These are phyloP conservation scores for Oenanthe javanica DNA, from an alignment of 140 eudicot species.

Conservation along the genomic window DNA sequence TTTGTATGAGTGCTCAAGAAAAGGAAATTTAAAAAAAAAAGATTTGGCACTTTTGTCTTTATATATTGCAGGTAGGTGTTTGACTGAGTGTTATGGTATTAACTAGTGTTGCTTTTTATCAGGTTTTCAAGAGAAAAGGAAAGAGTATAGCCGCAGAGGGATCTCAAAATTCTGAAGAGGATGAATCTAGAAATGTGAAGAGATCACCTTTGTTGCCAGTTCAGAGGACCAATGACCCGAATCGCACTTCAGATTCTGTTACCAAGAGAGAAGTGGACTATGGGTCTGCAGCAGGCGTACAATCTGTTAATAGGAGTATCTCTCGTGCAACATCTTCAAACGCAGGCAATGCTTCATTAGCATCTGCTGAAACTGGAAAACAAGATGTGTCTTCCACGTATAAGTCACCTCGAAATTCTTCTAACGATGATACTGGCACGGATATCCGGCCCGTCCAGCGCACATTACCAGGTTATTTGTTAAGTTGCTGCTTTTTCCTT, in stretches of 20 bases:
- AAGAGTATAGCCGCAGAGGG: constrained; percentile 54
- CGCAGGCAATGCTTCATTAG: constrained; percentile 48
- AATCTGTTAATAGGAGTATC: constrained; percentile 16
- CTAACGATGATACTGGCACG: constrained; percentile 54
- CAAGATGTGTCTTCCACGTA: constrained; percentile 25
- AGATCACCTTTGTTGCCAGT: constrained; percentile 30
- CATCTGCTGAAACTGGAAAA: constrained; percentile 54
- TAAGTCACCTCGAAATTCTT: constrained; percentile 37
- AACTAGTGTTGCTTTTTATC: background rate
- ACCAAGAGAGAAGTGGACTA: constrained; percentile 33
- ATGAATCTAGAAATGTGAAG: constrained; percentile 43
- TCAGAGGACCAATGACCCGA: constrained; percentile 39
- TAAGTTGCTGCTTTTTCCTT: background rate
- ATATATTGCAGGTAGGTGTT: background rate
- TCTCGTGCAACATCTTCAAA: constrained; percentile 30
- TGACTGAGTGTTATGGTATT: background rate
- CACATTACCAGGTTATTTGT: constrained; percentile 81
- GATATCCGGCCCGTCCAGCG: constrained; percentile 37
- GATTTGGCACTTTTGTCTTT: background rate
- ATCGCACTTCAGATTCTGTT: constrained; percentile 20
- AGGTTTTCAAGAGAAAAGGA: constrained; percentile 54
- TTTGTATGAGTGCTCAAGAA: background rate
- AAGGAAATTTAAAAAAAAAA: too few relatives aligned
- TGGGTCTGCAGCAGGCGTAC: constrained; percentile 28
- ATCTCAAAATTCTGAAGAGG: constrained; percentile 45